Percentiles rank a stretch among this genome's conserved stretches.
Conservation (phyloP, 768 basidiomycete species). For the Auricularia sp. region DNA sequence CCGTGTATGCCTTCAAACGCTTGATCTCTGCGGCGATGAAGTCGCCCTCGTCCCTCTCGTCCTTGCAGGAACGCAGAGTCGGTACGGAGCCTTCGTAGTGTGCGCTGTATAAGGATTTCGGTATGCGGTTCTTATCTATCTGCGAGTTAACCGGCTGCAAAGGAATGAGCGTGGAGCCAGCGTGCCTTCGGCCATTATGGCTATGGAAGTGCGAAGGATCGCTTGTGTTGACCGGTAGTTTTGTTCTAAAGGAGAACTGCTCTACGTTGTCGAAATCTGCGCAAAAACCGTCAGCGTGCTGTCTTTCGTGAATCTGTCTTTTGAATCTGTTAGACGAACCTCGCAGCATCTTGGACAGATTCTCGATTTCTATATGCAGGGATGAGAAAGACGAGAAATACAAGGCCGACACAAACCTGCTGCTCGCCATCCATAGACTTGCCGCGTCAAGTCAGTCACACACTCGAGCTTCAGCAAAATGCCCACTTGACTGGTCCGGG, state of each 20-base stretch:
- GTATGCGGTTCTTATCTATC: slow-evolving; percentile 63
- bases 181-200: slow-evolving; percentile 74
- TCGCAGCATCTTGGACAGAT: slow-evolving; percentile 59
- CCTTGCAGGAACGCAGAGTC: slow-evolving; percentile 39
- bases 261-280: slow-evolving; percentile 9
- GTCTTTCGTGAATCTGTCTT: not conserved
- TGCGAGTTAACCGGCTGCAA: not conserved
- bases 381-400: slow-evolving; percentile 11
- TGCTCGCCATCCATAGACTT: slow-evolving; percentile 81
- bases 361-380: slow-evolving; percentile 41
- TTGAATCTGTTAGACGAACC: slow-evolving; percentile 20
- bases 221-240: slow-evolving; percentile 79
- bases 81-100: slow-evolving; percentile 55
- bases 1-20: slow-evolving; percentile 60
- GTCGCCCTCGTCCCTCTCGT: slow-evolving; percentile 54
- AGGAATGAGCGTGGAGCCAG: not conserved
- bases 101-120: slow-evolving; percentile 60
- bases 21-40: slow-evolving; percentile 74
- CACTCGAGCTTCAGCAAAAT: not conserved
- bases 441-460: not conserved
- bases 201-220: slow-evolving; percentile 62
- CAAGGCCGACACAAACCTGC: slow-evolving; percentile 18
- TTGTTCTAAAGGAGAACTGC: slow-evolving; percentile 72
- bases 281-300: too few relatives aligned
- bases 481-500: slow-evolving; percentile 77